These are phyloP conservation scores for Quercus ilex DNA, from an alignment of 306 rosid genomes.

Conservation along the genomic window DNA sequence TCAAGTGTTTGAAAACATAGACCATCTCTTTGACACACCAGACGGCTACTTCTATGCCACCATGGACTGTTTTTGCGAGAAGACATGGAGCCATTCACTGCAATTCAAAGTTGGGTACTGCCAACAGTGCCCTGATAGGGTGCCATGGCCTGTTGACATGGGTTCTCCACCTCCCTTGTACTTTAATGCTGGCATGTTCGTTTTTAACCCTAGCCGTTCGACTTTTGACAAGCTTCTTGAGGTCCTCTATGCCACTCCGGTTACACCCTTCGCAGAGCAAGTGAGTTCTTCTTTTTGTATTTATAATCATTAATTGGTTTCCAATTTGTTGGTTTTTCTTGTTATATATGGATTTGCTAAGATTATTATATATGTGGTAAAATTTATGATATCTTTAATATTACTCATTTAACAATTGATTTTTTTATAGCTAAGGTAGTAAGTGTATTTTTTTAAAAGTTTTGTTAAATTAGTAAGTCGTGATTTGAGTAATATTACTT, in stretches of 20 bases:
- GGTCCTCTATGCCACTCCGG: constrained; percentile 40
- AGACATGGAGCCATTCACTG: constrained; percentile 54
- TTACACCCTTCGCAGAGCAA: constrained; percentile 62
- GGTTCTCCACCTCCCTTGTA: constrained; percentile 50
- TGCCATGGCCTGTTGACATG: constrained; percentile 46
- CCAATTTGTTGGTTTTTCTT: background rate
- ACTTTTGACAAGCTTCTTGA: constrained; percentile 43
- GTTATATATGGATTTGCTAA: too few species aligned
- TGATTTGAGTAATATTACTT: too few species aligned
- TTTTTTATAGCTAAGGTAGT: too few species aligned
- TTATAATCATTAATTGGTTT: background rate
- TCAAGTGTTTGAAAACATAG: constrained; percentile 61
- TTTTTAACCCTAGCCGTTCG: constrained; percentile 42
- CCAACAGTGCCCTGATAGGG: constrained; percentile 61
- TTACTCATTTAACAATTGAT: too few species aligned
- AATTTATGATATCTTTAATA: too few species aligned
- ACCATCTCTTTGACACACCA: constrained; percentile 42
- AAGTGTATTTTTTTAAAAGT: too few species aligned
- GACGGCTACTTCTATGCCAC: constrained; percentile 57
- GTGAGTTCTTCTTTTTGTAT: constrained; percentile 15
- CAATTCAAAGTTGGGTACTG: constrained; percentile 58
- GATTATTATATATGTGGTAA: too few species aligned
- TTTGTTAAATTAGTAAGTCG: too few species aligned
- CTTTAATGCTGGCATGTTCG: constrained; percentile 74
- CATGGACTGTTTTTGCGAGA: constrained; percentile 71